Evolutionary conservation across 2,329 filamentous ascomycete species (phyloP).

Genomic region (Claviceps paspali): DNA sequence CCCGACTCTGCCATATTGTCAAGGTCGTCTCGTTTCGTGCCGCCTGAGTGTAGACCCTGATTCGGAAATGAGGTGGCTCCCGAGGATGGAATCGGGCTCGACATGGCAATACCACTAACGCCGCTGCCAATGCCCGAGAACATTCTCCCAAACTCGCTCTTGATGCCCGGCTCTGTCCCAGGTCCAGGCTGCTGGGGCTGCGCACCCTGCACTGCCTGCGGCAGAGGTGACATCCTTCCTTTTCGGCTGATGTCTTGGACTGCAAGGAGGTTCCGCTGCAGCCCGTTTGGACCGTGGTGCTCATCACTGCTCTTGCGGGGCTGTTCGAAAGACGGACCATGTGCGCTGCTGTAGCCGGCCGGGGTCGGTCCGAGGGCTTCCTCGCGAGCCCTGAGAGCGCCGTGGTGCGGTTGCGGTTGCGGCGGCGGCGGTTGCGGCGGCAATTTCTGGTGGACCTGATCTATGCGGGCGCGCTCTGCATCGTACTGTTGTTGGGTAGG

Average conservation of each 20-base stretch:
- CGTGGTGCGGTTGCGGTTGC: slow-evolving; percentile 19
- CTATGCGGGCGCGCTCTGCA: slow-evolving; percentile 33
- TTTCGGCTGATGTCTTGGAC: slow-evolving; percentile 70
- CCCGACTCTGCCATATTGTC: slow-evolving; percentile 29
- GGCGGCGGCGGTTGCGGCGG: slow-evolving; percentile 17
- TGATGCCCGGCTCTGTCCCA: slow-evolving; percentile 73
- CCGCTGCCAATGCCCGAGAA: slow-evolving; percentile 75
- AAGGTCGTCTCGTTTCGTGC: slow-evolving; percentile 37
- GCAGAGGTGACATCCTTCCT: slow-evolving; percentile 73
- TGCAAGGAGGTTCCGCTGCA: slow-evolving; percentile 52
- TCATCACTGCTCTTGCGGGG: slow-evolving; percentile 25
- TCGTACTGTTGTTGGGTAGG: slow-evolving; percentile 29
- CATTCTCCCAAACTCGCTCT: slow-evolving; percentile 88
- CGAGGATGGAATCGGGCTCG: slow-evolving; percentile 32
- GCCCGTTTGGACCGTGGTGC: slow-evolving; percentile 16
- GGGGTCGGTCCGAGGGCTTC: slow-evolving; percentile 35
- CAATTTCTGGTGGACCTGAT: slow-evolving; percentile 21
- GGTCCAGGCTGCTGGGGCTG: slow-evolving; percentile 69
- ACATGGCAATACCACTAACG: slow-evolving; percentile 32
- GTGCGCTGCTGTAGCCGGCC: slow-evolving; percentile 31
- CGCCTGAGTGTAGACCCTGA: slow-evolving; percentile 10
- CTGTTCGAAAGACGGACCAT: slow-evolving; percentile 25
- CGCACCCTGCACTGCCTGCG: slow-evolving; percentile 85
- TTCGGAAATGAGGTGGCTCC: slow-evolving; percentile 27
- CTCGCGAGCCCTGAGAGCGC: slow-evolving; percentile 26